Evolutionary conservation across 805 yeast species (phyloP), one percentile per base, ranked within the genome.

Genomic region (Teunomyces stri): DNA sequence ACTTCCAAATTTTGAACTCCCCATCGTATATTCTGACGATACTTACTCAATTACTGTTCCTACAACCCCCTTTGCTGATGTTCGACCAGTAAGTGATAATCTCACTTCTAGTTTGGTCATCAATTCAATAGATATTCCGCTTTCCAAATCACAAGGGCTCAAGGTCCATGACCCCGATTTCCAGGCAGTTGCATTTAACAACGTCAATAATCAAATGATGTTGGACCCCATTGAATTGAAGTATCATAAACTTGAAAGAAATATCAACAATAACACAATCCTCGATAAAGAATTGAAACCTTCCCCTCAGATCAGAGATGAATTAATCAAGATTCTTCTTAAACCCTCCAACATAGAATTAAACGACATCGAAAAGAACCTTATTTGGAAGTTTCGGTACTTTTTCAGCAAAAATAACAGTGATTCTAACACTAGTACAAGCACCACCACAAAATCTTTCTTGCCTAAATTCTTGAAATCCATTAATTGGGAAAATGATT

Each of bases 361-460:
- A 41, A 78, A 85, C 5, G 91, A 87, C 44, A 83, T 85, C 59
- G 97, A 92, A 55, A 89, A 87, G 69, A 89, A 89, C 53, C 66
- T 89, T 58, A 76, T 92, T 7, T 92, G 98, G 97, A 88, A 87
- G 64, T 92, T 86, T 65, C 70, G 98, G 45, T 94, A 87, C 66
- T 91, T 84, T 64, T 71, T 70, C 51, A 66, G 74, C 46, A 70
- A 64, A 49, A 69, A 68, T 50, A 58, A 58, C 38, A 67, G 87
- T 15, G 71, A 87, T n/a, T 78, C 83, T 45, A 82, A 82, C 55
- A 46, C 49, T 13, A 50, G 41, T 22, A 47, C 49, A 33, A 49
- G 46, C 27, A 49, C 54, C 7, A 85, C 85, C 1, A 59, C 72
- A 13, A 65, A 63, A 44, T 69, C 68, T 37, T 72, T 68, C 45